These are phyloP conservation scores for Biancaea sappan DNA, from an alignment of 306 rosid genomes.

Conservation along the genomic window DNA sequence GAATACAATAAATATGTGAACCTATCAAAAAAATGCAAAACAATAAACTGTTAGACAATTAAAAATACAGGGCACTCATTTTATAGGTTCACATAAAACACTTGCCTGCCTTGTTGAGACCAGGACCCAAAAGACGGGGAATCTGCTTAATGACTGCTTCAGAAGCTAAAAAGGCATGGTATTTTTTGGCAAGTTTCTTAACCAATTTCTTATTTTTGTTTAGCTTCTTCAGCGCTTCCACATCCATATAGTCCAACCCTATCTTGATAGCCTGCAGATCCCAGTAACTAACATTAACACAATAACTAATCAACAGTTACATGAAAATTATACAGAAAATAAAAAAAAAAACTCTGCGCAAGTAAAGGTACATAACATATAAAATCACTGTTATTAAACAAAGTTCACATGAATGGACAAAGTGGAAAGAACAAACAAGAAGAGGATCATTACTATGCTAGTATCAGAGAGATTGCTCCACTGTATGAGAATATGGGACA, in stretches of 20 bases:
- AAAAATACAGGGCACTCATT: neutral
- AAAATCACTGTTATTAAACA: neutral
- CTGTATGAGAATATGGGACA: neutral
- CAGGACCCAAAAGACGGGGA: constrained; percentile 76
- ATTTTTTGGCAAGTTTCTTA: constrained; percentile 66
- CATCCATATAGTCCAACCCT: constrained; percentile 67
- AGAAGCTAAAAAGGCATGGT: constrained; percentile 71
- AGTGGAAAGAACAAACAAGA: neutral
- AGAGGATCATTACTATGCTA: neutral
- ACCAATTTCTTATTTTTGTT: constrained; percentile 70
- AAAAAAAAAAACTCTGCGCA: neutral
- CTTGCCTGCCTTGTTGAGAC: constrained; percentile 78
- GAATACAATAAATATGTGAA: neutral
- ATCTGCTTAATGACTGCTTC: constrained; percentile 74
- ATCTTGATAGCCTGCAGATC: constrained; percentile 60
- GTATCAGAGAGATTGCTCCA: neutral
- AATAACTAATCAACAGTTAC: neutral
- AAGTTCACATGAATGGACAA: neutral
- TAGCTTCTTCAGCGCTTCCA: constrained; percentile 63
- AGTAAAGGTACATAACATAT: neutral
- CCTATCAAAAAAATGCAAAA: neutral
- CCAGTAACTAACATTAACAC: neutral
- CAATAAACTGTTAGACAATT: neutral
- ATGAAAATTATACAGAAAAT: neutral
- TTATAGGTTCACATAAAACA: neutral